Conservation (phyloP, 164 flowering plant genomes). For the Aristolochia contorta region DNA sequence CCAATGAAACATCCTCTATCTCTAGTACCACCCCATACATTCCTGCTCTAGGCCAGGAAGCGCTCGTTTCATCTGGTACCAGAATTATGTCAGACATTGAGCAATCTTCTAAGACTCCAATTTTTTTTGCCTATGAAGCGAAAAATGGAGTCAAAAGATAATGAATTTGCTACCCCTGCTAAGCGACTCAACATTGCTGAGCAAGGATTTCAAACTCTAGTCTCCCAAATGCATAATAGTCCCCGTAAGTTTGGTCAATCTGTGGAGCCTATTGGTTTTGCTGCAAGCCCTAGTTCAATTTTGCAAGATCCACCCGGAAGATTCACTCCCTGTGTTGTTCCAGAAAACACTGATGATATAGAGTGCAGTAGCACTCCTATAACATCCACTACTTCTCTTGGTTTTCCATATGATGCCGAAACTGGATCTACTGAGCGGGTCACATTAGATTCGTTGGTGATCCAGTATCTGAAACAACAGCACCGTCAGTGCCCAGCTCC, state of each 20-base stretch:
- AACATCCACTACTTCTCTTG: slow-evolving; percentile 30
- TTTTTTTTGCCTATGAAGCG: slow-evolving; percentile 68
- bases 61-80: slow-evolving; percentile 20
- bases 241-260: slow-evolving; percentile 30
- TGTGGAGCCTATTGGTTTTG: slow-evolving; percentile 32
- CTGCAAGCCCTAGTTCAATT: slow-evolving; percentile 35
- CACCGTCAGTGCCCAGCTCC: slow-evolving; percentile 98
- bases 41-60: slow-evolving; percentile 24
- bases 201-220: slow-evolving; percentile 43
- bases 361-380: slow-evolving; percentile 19
- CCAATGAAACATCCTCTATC: slow-evolving; percentile 20
- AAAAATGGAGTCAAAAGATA: slow-evolving; percentile 61
- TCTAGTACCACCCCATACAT: slow-evolving; percentile 27
- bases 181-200: slow-evolving; percentile 60
- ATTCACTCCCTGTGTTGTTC: slow-evolving; percentile 15
- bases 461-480: slow-evolving; percentile 93
- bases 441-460: slow-evolving; percentile 76
- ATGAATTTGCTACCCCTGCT: slow-evolving; percentile 27
- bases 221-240: slow-evolving; percentile 36
- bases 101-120: slow-evolving; percentile 51
- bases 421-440: slow-evolving; percentile 51
- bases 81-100: slow-evolving; percentile 35
- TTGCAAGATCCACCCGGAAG: slow-evolving; percentile 31
- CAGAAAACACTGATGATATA: slow-evolving; percentile 42
- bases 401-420: slow-evolving; percentile 39